These are phyloP conservation scores for Solanum peruvianum DNA, from an alignment of 257 asterid genomes.

Conservation along the genomic window DNA sequence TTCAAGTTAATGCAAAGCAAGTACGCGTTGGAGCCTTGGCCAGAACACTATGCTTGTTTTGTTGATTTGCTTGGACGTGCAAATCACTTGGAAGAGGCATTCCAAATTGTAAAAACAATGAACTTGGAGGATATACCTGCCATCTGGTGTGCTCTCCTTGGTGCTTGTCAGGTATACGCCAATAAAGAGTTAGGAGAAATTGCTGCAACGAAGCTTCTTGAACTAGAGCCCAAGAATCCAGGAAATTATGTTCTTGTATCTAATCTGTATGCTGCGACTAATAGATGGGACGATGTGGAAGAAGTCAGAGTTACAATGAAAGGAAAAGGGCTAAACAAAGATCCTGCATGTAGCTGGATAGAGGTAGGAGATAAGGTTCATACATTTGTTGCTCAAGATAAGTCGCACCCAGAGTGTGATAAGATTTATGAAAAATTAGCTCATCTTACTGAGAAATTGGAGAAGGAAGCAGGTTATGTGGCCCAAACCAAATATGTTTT, in stretches of 20 bases:
- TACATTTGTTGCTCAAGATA: slow-evolving; percentile 49
- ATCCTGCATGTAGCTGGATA: slow-evolving; percentile 93
- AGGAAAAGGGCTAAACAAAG: slow-evolving; percentile 54
- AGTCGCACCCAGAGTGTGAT: slow-evolving; percentile 45
- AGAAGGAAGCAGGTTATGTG: slow-evolving; percentile 49
- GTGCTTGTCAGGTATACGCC: slow-evolving; percentile 59
- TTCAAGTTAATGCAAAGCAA: slow-evolving; percentile 38
- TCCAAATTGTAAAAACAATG: slow-evolving; percentile 37
- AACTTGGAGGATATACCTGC: slow-evolving; percentile 41
- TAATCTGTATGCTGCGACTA: slow-evolving; percentile 49
- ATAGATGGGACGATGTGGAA: slow-evolving; percentile 74
- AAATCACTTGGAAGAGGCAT: slow-evolving; percentile 62
- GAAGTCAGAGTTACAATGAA: slow-evolving; percentile 52
- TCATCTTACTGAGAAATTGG: slow-evolving; percentile 35
- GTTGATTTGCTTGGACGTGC: slow-evolving; percentile 89
- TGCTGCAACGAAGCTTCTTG: slow-evolving; percentile 69
- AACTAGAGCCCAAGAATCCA: slow-evolving; percentile 58
- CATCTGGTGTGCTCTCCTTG: slow-evolving; percentile 69
- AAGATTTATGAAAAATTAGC: slow-evolving; percentile 40
- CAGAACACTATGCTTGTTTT: slow-evolving; percentile 71
- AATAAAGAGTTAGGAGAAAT: slow-evolving; percentile 57
- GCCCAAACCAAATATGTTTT: slow-evolving; percentile 50
- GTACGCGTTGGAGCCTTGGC: slow-evolving; percentile 68
- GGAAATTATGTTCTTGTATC: slow-evolving; percentile 75
- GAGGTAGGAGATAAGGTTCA: slow-evolving; percentile 51